phyloP scores from a whole-genome alignment of 2,329 filamentous ascomycete species.

The Calonectria fujianensis region DNA sequence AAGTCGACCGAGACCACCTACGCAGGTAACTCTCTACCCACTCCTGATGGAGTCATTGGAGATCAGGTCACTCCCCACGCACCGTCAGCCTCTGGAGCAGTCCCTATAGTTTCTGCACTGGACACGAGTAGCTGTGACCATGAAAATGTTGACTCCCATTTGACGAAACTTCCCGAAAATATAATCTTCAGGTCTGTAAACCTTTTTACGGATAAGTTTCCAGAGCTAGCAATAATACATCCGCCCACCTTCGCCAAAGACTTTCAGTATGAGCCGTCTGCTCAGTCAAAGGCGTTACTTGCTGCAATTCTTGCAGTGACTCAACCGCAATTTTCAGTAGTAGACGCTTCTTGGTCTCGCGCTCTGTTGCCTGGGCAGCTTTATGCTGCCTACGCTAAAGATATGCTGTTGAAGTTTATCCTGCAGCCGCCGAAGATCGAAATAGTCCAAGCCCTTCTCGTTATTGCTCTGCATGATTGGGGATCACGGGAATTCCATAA shows the following conservation, averaged over 20 bases:
- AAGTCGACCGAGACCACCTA: no score
- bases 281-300: conserved; percentile 12
- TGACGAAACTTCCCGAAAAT: neutral
- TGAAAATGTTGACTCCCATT: neutral
- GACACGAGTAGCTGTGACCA: neutral
- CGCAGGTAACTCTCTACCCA: neutral
- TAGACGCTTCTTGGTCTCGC: conserved; percentile 9
- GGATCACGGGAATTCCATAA: conserved; percentile 61
- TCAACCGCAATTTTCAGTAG: neutral
- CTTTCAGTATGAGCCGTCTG: neutral
- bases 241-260: conserved; percentile 1
- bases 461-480: conserved; percentile 63
- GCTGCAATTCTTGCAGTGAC: conserved; percentile 25
- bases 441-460: conserved; percentile 59
- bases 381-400: conserved; percentile 16
- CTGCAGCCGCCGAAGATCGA: conserved; percentile 26
- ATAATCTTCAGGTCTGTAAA: conserved; percentile 16
- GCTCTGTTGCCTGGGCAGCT: neutral
- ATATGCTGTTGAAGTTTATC: conserved; percentile 4
- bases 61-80: neutral
- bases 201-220: conserved; percentile 28
- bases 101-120: neutral
- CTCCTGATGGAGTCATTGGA: conserved; percentile 5
- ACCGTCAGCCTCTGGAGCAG: no score
- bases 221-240: conserved; percentile 25